phyloP scores from a whole-genome alignment of 805 yeast genomes.

The Komagataella mondaviorum region DNA sequence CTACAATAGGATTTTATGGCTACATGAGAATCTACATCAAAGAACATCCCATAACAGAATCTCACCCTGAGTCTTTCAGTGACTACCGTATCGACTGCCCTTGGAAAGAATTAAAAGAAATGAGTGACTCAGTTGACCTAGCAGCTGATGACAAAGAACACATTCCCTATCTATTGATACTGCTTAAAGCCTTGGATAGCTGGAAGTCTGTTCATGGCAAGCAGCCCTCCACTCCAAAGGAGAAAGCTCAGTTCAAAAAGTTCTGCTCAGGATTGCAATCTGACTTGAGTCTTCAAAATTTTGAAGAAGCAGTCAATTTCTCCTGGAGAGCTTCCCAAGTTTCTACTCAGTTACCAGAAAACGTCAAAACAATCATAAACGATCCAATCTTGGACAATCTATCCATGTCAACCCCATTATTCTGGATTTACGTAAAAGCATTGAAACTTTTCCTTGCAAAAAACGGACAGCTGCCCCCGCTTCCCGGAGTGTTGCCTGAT shows the following conservation, averaged over 20 bases:
- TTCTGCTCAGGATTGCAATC: conserved; percentile 23
- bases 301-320: conserved; percentile 36
- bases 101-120: conserved; percentile 53
- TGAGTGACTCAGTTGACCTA: conserved; percentile 37
- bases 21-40: conserved; percentile 32
- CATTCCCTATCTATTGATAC: conserved; percentile 55
- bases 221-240: conserved; percentile 10
- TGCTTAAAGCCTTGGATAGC: conserved; percentile 35
- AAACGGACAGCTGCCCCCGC: conserved; percentile 34
- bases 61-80: conserved; percentile 49
- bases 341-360: conserved; percentile 18
- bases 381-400: conserved; percentile 9
- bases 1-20: conserved; percentile 56
- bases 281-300: conserved; percentile 23
- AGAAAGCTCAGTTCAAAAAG: conserved; percentile 21
- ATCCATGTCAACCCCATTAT: conserved; percentile 19
- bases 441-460: conserved; percentile 34
- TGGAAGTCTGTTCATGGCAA: conserved; percentile 18
- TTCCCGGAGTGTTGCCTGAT: conserved; percentile 71
- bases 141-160: conserved; percentile 36
- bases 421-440: conserved; percentile 54
- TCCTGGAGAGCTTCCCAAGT: conserved; percentile 27
- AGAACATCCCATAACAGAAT: conserved; percentile 59
- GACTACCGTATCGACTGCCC: conserved; percentile 59
- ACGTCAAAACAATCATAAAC: conserved; percentile 13